Evolutionary conservation across 108 stramenopile genomes (phyloP).

Genomic region (Pseudonitzschia multiseries): DNA sequence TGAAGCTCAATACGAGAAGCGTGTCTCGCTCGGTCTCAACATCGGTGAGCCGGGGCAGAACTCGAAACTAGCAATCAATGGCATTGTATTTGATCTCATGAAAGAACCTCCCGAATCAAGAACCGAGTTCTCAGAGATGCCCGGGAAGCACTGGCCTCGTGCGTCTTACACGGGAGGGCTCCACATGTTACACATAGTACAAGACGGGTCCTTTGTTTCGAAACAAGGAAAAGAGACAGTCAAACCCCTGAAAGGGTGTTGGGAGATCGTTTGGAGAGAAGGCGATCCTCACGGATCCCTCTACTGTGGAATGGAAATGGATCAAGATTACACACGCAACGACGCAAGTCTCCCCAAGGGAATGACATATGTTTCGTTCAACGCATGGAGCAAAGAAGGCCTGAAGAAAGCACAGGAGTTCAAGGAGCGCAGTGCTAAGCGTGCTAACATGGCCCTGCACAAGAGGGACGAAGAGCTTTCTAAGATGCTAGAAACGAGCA

Average conservation of each 20-base stretch:
- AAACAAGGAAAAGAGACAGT: constrained; percentile 37
- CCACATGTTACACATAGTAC: constrained; percentile 32
- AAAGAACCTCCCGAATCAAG: neutral
- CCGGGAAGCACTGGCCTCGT: constrained; percentile 61
- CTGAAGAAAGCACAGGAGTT: constrained; percentile 39
- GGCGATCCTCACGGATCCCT: constrained; percentile 52
- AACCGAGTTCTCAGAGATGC: constrained; percentile 29
- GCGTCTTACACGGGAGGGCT: constrained; percentile 47
- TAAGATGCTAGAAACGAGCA: constrained; percentile 54
- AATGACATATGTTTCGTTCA: constrained; percentile 54
- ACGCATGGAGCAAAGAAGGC: constrained; percentile 52
- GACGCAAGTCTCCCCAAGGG: constrained; percentile 53
- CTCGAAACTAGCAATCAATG: constrained; percentile 25
- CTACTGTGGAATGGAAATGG: constrained; percentile 55
- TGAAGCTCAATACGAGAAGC: constrained; percentile 11
- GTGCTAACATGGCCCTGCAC: constrained; percentile 39
- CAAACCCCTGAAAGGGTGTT: constrained; percentile 45
- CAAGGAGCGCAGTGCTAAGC: constrained; percentile 41
- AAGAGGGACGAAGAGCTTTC: constrained; percentile 45
- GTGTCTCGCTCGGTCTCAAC: constrained; percentile 23
- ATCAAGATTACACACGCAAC: constrained; percentile 52
- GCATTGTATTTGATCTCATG: constrained; percentile 15
- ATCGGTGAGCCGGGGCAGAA: constrained; percentile 12
- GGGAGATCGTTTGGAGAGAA: constrained; percentile 68
- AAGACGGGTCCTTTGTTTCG: constrained; percentile 45